Evolutionary conservation across 1,139 yeast genomes (phyloP).

Genomic region (Geotrichum macrosporum): DNA sequence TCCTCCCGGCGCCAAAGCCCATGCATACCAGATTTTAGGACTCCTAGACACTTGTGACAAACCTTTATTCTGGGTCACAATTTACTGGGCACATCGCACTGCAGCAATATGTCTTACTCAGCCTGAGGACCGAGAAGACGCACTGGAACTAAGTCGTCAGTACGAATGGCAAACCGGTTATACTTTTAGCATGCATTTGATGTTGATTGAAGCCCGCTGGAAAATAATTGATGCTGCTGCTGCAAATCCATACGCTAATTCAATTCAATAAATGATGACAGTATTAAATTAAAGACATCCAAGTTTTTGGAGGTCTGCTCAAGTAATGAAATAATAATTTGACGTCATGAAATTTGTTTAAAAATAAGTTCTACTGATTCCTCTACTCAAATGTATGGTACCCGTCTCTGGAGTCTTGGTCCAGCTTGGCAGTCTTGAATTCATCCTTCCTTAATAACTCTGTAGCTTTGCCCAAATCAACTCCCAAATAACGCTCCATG

Average conservation of each 20-base stretch:
- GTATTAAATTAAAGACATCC: too few relatives aligned
- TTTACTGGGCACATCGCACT: conserved; percentile 19
- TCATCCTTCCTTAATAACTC: conserved; percentile 26
- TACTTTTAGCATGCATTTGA: conserved; percentile 14
- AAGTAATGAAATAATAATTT: too few relatives aligned
- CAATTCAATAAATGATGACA: too few relatives aligned
- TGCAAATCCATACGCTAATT: too few relatives aligned
- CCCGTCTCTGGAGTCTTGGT: neutral
- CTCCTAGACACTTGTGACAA: conserved; percentile 16
- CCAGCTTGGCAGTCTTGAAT: conserved; percentile 3
- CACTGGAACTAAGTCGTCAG: conserved; percentile 18
- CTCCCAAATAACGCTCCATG: conserved; percentile 56
- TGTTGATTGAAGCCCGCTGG: conserved; percentile 18
- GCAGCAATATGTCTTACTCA: conserved; percentile 17
- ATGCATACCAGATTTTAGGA: conserved; percentile 19
- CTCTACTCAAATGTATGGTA: neutral
- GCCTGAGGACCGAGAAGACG: conserved; percentile 18
- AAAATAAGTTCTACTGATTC: too few relatives aligned
- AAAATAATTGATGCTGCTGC: conserved; percentile 14
- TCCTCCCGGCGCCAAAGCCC: conserved; percentile 17
- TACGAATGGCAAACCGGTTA: conserved; percentile 22
- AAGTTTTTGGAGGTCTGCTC: too few relatives aligned
- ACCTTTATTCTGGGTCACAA: conserved; percentile 15
- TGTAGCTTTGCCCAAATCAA: conserved; percentile 52
- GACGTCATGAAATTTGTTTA: too few relatives aligned